phyloP scores from a whole-genome alignment of 495 filamentous ascomycete species.

The Pyronema domesticum region DNA sequence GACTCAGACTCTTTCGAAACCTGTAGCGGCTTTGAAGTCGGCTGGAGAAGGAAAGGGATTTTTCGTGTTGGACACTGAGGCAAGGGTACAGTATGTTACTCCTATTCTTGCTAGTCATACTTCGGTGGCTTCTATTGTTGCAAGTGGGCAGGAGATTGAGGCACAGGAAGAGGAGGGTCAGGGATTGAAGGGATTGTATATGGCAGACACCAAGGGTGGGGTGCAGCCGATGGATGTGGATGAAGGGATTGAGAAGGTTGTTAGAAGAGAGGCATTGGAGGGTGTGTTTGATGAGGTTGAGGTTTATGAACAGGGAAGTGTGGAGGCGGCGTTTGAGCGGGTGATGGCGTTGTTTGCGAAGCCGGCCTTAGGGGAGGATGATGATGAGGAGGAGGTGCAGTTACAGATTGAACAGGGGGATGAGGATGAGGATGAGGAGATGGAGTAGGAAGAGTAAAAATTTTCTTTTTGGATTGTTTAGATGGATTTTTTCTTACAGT shows the following conservation, averaged over 20 bases:
- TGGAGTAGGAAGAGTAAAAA: background rate
- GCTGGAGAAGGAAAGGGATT: conserved; percentile 16
- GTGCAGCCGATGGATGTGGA: conserved; percentile 3
- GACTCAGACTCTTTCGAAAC: conserved; percentile 22
- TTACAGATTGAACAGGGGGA: conserved; percentile 19
- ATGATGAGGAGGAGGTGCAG: conserved; percentile 2
- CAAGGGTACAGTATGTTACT: conserved; percentile 15
- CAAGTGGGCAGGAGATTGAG: conserved; percentile 1
- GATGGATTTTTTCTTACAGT: too few relatives aligned
- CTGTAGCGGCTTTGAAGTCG: conserved; percentile 35
- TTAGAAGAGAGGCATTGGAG: conserved; percentile 15
- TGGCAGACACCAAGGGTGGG: conserved; percentile 1
- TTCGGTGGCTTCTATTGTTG: background rate
- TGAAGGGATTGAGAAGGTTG: conserved; percentile 14
- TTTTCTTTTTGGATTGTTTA: too few relatives aligned
- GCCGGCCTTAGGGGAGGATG: conserved; percentile 7
- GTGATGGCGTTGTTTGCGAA: conserved; percentile 20
- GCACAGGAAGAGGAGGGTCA: background rate
- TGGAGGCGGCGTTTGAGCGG: conserved; percentile 14
- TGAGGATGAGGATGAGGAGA: conserved; percentile 19
- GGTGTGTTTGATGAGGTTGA: conserved; percentile 15
- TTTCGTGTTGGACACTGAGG: conserved; percentile 13
- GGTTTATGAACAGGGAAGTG: conserved; percentile 10
- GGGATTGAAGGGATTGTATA: conserved; percentile 13
- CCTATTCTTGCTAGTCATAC: conserved; percentile 1